Evolutionary conservation across 495 filamentous ascomycete species (phyloP).

Genomic region (Daldinia childiae): DNA sequence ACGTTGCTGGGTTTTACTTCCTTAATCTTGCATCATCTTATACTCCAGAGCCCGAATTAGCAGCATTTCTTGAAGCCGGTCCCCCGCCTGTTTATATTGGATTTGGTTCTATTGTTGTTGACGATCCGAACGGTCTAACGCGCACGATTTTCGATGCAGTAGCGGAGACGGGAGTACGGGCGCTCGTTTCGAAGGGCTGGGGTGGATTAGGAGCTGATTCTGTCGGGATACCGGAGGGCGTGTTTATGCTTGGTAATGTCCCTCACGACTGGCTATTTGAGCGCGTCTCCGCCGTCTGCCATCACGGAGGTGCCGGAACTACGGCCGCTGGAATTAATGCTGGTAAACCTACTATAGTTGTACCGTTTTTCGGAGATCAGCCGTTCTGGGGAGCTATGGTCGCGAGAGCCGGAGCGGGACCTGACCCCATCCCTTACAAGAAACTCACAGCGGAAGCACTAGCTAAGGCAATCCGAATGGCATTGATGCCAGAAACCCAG

Average conservation of each 20-base stretch:
- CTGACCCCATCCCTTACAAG: constrained; percentile 74
- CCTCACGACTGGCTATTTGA: constrained; percentile 88
- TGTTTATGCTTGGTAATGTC: constrained; percentile 81
- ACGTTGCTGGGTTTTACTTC: constrained; percentile 79
- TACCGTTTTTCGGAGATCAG: constrained; percentile 89
- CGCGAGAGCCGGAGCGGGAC: constrained; percentile 75
- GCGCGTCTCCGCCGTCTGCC: constrained; percentile 77
- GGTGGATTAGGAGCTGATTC: constrained; percentile 74
- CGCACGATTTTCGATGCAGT: constrained; percentile 75
- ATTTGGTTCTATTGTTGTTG: constrained; percentile 84
- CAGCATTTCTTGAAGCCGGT: constrained; percentile 69
- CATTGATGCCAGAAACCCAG: constrained; percentile 64
- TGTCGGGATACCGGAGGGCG: constrained; percentile 66
- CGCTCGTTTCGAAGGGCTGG: constrained; percentile 84
- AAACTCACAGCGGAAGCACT: constrained; percentile 70
- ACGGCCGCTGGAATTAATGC: constrained; percentile 76
- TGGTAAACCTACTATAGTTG: constrained; percentile 76
- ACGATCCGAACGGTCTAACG: constrained; percentile 74
- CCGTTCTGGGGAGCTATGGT: constrained; percentile 86
- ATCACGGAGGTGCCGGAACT: constrained; percentile 86
- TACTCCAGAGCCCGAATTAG: constrained; percentile 68
- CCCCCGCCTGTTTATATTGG: constrained; percentile 82
- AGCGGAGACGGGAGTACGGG: constrained; percentile 70
- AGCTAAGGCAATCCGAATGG: constrained; percentile 67
- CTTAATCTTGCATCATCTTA: constrained; percentile 71